phyloP scores from a whole-genome alignment of 331 rosid genomes.

The Quercus tomentella region DNA sequence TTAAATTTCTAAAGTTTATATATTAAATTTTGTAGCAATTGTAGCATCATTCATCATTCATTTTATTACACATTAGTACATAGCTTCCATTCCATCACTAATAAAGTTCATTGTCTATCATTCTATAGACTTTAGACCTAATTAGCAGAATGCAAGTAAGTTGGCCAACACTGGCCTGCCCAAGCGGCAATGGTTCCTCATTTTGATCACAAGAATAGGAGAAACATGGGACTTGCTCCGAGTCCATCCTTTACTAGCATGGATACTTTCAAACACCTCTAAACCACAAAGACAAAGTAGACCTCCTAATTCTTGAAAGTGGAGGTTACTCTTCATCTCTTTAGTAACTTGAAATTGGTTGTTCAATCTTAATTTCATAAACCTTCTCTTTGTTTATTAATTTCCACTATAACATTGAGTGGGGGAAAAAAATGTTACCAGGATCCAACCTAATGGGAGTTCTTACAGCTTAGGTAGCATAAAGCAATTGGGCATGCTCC shows the following conservation, averaged over 20 bases:
- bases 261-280: slow-evolving; percentile 6
- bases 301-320: slow-evolving; percentile 10
- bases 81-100: neutral
- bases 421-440: neutral
- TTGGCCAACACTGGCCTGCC: slow-evolving; percentile 17
- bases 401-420: no score
- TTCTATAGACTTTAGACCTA: slow-evolving; percentile 32
- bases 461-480: neutral
- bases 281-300: neutral
- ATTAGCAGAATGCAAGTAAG: neutral
- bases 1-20: no score
- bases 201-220: slow-evolving; percentile 16
- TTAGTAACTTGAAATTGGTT: no score
- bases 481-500: neutral
- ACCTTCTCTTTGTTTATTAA: neutral
- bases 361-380: no score
- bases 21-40: no score
- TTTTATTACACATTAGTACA: no score
- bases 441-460: slow-evolving; percentile 6
- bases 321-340: slow-evolving; percentile 4
- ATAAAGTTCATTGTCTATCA: neutral
- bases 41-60: no score
- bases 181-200: neutral
- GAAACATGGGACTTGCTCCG: slow-evolving; percentile 14
- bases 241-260: slow-evolving; percentile 8